Conservation (phyloP, 352 stramenopile genomes). For the Phytophthora podocarpi region DNA sequence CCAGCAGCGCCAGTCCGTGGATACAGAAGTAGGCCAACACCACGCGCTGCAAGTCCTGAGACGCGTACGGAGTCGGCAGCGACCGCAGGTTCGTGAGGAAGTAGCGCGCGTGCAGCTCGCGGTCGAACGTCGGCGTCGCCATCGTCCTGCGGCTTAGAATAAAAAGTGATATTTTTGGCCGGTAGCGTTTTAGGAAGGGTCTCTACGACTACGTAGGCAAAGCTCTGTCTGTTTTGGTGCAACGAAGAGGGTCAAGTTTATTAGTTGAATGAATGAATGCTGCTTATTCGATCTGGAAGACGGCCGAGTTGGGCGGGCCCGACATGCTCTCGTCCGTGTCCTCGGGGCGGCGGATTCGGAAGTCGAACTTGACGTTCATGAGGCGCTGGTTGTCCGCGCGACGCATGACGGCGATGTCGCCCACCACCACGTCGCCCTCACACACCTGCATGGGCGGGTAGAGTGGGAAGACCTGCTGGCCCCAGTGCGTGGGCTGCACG, state of each 20-base stretch:
- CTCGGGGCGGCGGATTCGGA: conserved; percentile 68
- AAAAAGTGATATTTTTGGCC: conserved; percentile 21
- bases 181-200: conserved; percentile 5
- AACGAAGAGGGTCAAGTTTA: conserved; percentile 39
- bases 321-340: conserved; percentile 53
- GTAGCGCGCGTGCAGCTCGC: conserved; percentile 79
- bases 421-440: conserved; percentile 75
- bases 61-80: conserved; percentile 73
- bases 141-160: conserved; percentile 12
- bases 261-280: conserved; percentile 30
- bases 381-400: conserved; percentile 87
- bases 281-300: conserved; percentile 89
- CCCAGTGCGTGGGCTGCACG: conserved; percentile 89
- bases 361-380: conserved; percentile 91
- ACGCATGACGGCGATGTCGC: conserved; percentile 74
- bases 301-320: conserved; percentile 50
- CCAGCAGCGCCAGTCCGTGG: conserved; percentile 81
- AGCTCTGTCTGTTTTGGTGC: neutral
- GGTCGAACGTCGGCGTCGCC: conserved; percentile 49
- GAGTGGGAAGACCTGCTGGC: conserved; percentile 86
- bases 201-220: too few relatives aligned
- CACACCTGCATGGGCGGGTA: conserved; percentile 86
- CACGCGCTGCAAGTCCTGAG: conserved; percentile 82
- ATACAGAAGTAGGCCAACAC: conserved; percentile 89
- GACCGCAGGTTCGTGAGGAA: conserved; percentile 81